A percentile compares a stretch with the other conserved stretches of the same genome.
Conservation (phyloP, 2,329 filamentous ascomycete species). For the Blastomyces gilchristii region DNA sequence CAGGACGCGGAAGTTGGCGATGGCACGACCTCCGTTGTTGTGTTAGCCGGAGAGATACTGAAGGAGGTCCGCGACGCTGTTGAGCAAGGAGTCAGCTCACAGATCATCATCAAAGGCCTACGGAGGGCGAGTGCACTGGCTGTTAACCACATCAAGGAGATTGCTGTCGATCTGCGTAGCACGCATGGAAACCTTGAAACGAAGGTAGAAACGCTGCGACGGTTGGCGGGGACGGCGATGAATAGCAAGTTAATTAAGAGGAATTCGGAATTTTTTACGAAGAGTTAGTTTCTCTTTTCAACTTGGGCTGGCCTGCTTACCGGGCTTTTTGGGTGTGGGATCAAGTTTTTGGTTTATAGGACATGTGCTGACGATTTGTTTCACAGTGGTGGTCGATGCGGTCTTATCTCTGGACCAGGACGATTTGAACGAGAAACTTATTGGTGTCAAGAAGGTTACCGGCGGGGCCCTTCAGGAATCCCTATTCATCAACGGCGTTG, state of each 20-base stretch:
- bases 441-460: slow-evolving; percentile 96
- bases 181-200: slow-evolving; percentile 75
- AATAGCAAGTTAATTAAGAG: slow-evolving; percentile 98
- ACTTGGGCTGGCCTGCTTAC: not conserved
- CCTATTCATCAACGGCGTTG: slow-evolving; percentile 92
- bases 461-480: slow-evolving; percentile 94
- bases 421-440: slow-evolving; percentile 94
- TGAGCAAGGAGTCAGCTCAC: slow-evolving; percentile 91
- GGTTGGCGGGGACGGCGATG: slow-evolving; percentile 93
- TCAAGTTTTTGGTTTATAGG: not conserved
- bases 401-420: slow-evolving; percentile 93
- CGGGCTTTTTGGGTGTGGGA: not conserved
- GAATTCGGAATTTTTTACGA: slow-evolving; percentile 93
- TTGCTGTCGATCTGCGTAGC: slow-evolving; percentile 58
- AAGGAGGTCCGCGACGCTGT: slow-evolving; percentile 96
- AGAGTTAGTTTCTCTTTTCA: slow-evolving; percentile 61
- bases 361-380: slow-evolving; percentile 9
- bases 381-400: slow-evolving; percentile 87
- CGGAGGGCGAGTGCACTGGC: slow-evolving; percentile 80
- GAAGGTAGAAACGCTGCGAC: slow-evolving; percentile 75
- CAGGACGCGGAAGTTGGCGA: slow-evolving; percentile 99
- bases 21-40: slow-evolving; percentile 93
- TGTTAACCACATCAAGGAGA: slow-evolving; percentile 98
- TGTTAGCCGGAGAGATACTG: slow-evolving; percentile 91
- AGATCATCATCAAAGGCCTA: slow-evolving; percentile 94